Conservation (phyloP, 1,284 basidiomycete species). For the Cutaneotrichosporon sp. region DNA sequence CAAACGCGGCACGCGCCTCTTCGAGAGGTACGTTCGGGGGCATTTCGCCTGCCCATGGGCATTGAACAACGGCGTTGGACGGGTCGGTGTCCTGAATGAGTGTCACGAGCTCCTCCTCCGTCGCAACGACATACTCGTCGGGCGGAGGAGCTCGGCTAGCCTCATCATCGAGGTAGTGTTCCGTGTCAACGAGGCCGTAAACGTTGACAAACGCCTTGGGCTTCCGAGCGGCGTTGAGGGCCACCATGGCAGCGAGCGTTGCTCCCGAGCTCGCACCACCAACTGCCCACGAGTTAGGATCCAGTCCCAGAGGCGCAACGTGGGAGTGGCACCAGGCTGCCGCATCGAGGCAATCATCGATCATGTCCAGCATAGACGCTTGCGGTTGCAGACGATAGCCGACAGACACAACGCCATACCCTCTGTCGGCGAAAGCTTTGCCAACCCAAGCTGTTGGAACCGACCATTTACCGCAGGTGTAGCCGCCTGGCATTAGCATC, state of each 20-base stretch:
- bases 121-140: conserved; percentile 1
- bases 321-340: conserved; percentile 20
- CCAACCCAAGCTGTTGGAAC: conserved; percentile 25
- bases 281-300: conserved; percentile 22
- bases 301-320: conserved; percentile 16
- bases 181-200: conserved; percentile 14
- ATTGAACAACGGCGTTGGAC: conserved; percentile 1
- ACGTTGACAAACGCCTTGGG: conserved; percentile 10
- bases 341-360: conserved; percentile 25
- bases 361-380: conserved; percentile 21
- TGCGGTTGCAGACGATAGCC: conserved; percentile 33
- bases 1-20: conserved; percentile 4
- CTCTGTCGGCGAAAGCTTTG: conserved; percentile 20
- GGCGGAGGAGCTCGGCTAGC: not conserved
- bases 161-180: conserved; percentile 7
- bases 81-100: not conserved
- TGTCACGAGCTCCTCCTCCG: conserved; percentile 6
- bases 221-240: not conserved
- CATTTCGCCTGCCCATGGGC: conserved; percentile 14
- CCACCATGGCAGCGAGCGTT: conserved; percentile 7
- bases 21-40: conserved; percentile 11
- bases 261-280: conserved; percentile 22
- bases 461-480: conserved; percentile 18
- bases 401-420: conserved; percentile 32
- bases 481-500: conserved; percentile 11